Evolutionary conservation across 1,139 yeast genomes (phyloP).

Genomic region (Debaryomyces sp.): DNA sequence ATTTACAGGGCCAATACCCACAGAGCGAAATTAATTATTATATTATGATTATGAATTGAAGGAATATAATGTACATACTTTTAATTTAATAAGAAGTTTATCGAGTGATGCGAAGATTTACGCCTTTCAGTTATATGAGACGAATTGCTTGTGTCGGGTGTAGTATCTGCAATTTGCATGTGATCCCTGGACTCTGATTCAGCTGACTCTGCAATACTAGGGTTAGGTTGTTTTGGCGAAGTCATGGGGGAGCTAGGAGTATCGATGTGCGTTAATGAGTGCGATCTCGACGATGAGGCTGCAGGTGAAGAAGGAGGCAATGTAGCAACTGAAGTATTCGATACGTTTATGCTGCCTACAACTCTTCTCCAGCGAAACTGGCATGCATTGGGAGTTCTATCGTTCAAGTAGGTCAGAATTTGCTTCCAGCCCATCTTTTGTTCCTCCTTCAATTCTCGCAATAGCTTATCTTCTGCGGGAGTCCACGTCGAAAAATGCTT

Average conservation of each 20-base stretch:
- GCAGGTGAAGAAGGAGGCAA: slow-evolving; percentile 4
- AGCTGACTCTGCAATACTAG: not conserved
- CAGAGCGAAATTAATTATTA: not conserved
- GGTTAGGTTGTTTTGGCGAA: not conserved
- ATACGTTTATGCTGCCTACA: slow-evolving; percentile 27
- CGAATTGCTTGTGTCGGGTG: not conserved
- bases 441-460: slow-evolving; percentile 40
- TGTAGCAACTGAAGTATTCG: slow-evolving; percentile 9
- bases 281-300: not conserved
- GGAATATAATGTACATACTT: slow-evolving; percentile 1
- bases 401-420: slow-evolving; percentile 43
- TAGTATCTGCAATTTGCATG: not conserved
- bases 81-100: slow-evolving; percentile 21
- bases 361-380: slow-evolving; percentile 52
- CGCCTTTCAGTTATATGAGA: slow-evolving; percentile 15
- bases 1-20: not conserved
- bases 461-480: slow-evolving; percentile 40
- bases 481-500: slow-evolving; percentile 39
- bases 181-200: not conserved
- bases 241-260: not conserved
- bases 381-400: slow-evolving; percentile 51
- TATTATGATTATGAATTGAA: slow-evolving; percentile 3
- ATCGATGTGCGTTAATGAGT: not conserved
- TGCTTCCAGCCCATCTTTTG: slow-evolving; percentile 52
- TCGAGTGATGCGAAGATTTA: slow-evolving; percentile 30